Evolutionary conservation across 208 protist species (phyloP).

Genomic region (Leishmania tropica): DNA sequence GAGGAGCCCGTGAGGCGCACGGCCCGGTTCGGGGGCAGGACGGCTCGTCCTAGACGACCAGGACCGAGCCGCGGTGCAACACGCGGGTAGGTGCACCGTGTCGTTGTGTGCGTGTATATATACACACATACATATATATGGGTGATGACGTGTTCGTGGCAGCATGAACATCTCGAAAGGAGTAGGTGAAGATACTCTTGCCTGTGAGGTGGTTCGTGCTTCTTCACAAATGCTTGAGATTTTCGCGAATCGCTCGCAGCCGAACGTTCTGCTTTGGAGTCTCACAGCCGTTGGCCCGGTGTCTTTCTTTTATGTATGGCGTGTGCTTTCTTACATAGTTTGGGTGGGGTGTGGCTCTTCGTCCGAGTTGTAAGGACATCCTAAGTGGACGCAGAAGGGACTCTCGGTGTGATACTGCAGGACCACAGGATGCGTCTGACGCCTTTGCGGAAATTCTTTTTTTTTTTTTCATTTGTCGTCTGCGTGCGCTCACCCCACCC

Average conservation of each 20-base stretch:
- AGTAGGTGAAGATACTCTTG: slow-evolving; percentile 18
- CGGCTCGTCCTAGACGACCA: background rate
- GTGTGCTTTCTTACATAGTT: too few relatives aligned
- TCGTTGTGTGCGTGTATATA: too few relatives aligned
- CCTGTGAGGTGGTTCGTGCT: slow-evolving; percentile 15
- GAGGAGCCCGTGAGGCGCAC: background rate
- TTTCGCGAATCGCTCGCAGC: too few relatives aligned
- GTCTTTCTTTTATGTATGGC: too few relatives aligned
- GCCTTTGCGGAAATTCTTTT: background rate
- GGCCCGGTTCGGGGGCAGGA: background rate
- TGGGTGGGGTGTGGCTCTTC: background rate
- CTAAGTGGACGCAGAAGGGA: background rate
- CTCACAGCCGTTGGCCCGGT: too few relatives aligned
- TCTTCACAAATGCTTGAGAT: background rate
- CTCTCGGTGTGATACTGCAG: too few relatives aligned
- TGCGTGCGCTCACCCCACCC: too few relatives aligned
- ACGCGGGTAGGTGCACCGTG: background rate
- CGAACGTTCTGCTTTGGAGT: too few relatives aligned
- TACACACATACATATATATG: too few relatives aligned
- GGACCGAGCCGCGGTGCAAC: background rate
- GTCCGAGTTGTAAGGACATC: background rate
- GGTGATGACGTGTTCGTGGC: too few relatives aligned
- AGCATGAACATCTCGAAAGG: too few relatives aligned
- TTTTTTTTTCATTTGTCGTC: background rate
- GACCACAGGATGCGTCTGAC: background rate